Evolutionary conservation across 129 eudicot genomes (phyloP).

Genomic region (Tagetes patula): DNA sequence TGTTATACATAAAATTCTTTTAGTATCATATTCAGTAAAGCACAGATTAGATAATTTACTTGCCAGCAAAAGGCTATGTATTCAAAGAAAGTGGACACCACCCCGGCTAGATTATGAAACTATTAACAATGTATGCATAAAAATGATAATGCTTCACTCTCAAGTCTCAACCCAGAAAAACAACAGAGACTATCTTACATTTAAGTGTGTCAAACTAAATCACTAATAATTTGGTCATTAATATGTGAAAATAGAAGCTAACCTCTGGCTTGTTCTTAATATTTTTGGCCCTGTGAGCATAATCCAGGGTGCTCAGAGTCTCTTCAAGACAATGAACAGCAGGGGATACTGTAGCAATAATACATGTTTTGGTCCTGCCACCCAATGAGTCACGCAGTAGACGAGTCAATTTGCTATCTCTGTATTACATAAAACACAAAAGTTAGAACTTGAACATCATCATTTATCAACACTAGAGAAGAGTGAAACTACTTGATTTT

Average conservation of each 20-base stretch:
- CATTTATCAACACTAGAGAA: neutral
- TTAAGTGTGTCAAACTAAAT: neutral
- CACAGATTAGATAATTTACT: neutral
- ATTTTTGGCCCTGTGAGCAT: constrained; percentile 93
- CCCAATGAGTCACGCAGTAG: constrained; percentile 94
- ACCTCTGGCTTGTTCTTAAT: constrained; percentile 96
- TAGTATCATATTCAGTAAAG: neutral
- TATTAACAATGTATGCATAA: neutral
- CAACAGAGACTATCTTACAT: neutral
- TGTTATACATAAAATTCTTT: neutral
- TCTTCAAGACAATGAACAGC: constrained; percentile 98
- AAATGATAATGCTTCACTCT: neutral
- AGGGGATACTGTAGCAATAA: constrained; percentile 97
- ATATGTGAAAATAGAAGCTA: constrained; percentile 2
- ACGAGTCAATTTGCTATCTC: constrained; percentile 96
- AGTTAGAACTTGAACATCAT: neutral
- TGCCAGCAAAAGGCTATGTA: neutral
- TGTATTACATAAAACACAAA: constrained; percentile 21
- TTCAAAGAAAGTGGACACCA: neutral
- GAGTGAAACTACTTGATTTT: neutral
- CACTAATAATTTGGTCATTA: neutral
- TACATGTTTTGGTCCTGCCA: constrained; percentile 96
- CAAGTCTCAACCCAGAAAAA: neutral
- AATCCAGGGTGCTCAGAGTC: constrained; percentile 91
- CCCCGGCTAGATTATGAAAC: neutral